phyloP scores from a whole-genome alignment of 176 grass and related monocot genomes.

The Otatea glauca region DNA sequence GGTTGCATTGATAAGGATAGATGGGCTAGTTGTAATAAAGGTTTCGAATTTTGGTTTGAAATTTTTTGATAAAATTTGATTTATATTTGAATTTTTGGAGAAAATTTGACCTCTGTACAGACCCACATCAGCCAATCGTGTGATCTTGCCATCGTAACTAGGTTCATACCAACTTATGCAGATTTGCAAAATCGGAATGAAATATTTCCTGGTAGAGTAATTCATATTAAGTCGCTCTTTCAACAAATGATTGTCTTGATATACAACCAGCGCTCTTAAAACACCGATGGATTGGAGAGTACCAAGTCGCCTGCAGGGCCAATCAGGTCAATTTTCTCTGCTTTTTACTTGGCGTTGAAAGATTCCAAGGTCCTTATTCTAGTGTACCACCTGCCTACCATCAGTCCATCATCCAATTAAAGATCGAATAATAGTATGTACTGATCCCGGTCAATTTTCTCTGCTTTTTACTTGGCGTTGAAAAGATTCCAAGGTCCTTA shows the following conservation, averaged over 20 bases:
- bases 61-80: no score
- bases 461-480: not conserved
- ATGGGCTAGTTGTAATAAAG: no score
- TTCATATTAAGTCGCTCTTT: not conserved
- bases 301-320: not conserved
- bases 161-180: no score
- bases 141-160: no score
- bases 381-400: not conserved
- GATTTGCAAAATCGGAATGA: no score
- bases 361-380: slow-evolving; percentile 28
- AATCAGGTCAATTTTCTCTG: not conserved
- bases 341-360: not conserved
- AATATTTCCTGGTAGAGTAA: not conserved
- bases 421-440: not conserved
- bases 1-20: no score
- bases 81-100: no score
- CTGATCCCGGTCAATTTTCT: no score
- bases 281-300: not conserved
- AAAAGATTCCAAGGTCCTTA: slow-evolving; percentile 37
- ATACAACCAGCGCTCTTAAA: not conserved
- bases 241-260: not conserved
- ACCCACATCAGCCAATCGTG: no score
- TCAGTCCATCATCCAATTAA: not conserved
- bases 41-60: no score
- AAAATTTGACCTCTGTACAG: no score